These are phyloP conservation scores for Funneliformis caledonium DNA, from an alignment of 371 early-diverging fungal species.

Conservation along the genomic window DNA sequence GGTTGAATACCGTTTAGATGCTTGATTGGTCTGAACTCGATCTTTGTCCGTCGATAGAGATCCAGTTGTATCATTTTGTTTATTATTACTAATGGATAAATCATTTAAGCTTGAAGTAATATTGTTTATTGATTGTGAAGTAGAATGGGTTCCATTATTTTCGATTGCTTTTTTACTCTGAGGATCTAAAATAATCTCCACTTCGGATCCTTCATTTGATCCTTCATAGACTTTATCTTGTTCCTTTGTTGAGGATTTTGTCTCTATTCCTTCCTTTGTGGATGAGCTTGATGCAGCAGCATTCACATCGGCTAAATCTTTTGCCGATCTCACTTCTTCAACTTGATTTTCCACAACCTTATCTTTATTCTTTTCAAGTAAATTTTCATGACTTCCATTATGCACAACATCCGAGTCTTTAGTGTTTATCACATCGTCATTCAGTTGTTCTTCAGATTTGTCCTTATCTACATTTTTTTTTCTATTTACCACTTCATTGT, in stretches of 20 bases:
- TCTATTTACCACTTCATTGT: not conserved
- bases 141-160: not conserved
- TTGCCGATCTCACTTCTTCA: not conserved
- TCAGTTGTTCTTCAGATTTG: not conserved
- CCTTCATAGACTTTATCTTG: not conserved
- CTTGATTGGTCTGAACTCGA: not conserved
- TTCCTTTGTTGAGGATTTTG: not conserved
- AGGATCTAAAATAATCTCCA: slow-evolving; percentile 23
- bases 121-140: not conserved
- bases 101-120: not conserved
- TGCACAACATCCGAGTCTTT: not conserved
- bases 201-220: slow-evolving; percentile 7
- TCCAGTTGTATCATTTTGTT: not conserved
- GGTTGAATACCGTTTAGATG: slow-evolving; percentile 38
- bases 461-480: not conserved
- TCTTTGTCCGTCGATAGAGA: slow-evolving; percentile 8
- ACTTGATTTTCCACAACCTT: not conserved
- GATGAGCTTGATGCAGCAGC: not conserved
- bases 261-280: not conserved
- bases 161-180: slow-evolving; percentile 4
- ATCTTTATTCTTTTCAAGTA: not conserved
- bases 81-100: not conserved
- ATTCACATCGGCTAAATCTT: not conserved
- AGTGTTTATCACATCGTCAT: not conserved
- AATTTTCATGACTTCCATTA: not conserved